These are phyloP conservation scores for Hygrocybe punicea DNA, from an alignment of 768 basidiomycete genomes.

Conservation along the genomic window DNA sequence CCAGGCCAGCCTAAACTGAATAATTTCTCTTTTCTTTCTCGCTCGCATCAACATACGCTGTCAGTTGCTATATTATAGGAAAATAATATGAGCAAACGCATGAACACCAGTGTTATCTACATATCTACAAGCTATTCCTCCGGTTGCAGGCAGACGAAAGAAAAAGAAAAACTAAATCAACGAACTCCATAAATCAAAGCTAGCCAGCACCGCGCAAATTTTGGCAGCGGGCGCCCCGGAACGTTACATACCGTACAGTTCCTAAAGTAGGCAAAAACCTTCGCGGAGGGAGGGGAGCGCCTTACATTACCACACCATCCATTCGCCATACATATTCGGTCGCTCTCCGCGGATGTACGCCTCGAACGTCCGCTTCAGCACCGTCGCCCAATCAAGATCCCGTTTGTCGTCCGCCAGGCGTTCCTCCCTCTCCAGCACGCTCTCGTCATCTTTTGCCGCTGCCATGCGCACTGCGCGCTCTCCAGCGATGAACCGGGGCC, in stretches of 20 bases:
- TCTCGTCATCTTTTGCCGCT: slow-evolving; percentile 20
- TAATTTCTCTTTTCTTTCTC: neutral
- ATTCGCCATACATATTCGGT: slow-evolving; percentile 95
- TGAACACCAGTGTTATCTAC: no score
- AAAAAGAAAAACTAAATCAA: no score
- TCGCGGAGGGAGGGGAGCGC: no score
- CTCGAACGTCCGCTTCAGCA: slow-evolving; percentile 94
- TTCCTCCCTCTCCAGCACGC: slow-evolving; percentile 46
- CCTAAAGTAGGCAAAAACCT: no score
- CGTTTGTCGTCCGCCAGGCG: slow-evolving; percentile 63
- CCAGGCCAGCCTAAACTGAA: slow-evolving; percentile 43
- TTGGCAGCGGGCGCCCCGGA: no score
- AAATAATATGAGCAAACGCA: no score
- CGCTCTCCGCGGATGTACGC: slow-evolving; percentile 84
- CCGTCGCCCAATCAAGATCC: slow-evolving; percentile 89
- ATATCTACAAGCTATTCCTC: no score
- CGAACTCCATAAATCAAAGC: no score
- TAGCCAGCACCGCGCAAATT: no score
- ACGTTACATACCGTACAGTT: no score
- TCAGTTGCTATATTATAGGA: neutral
- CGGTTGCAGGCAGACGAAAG: no score
- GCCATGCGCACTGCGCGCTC: slow-evolving; percentile 62
- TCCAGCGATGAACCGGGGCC: slow-evolving; percentile 68
- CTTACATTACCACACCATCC: slow-evolving; percentile 47
- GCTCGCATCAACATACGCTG: slow-evolving; percentile 1